A percentile compares a stretch with the other conserved stretches of the same genome.
These are phyloP conservation scores for Coemansia sp. DNA, from an alignment of 192 early-diverging fungal species.

Conservation along the genomic window DNA sequence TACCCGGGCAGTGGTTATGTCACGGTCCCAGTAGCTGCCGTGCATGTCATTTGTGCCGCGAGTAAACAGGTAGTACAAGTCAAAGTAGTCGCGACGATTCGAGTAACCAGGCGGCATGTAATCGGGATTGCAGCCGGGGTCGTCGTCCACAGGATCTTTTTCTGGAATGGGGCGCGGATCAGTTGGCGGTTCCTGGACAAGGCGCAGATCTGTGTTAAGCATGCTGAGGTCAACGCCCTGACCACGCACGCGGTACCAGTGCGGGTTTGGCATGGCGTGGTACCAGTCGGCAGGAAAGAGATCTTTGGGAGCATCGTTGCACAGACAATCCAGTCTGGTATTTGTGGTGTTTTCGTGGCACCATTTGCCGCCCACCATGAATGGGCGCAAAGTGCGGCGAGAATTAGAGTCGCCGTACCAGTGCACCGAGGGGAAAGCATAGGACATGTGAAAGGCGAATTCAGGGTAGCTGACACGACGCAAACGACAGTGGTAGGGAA, in stretches of 20 bases:
- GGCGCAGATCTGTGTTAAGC: slow-evolving; percentile 12
- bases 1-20: slow-evolving; percentile 8
- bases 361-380: slow-evolving; percentile 28
- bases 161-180: slow-evolving; percentile 14
- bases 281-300: slow-evolving; percentile 40
- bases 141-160: slow-evolving; percentile 10
- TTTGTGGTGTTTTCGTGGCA: slow-evolving; percentile 11
- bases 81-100: slow-evolving; percentile 21
- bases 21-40: slow-evolving; percentile 38
- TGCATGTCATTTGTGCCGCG: slow-evolving; percentile 36
- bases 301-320: slow-evolving; percentile 43
- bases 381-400: slow-evolving; percentile 24
- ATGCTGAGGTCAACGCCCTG: slow-evolving; percentile 13
- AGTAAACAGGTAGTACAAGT: slow-evolving; percentile 39
- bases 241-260: slow-evolving; percentile 31
- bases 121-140: slow-evolving; percentile 1
- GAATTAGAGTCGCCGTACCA: slow-evolving; percentile 49
- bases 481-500: slow-evolving; percentile 35
- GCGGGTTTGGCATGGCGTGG: slow-evolving; percentile 20
- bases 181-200: not conserved
- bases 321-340: slow-evolving; percentile 28
- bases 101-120: no score
- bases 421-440: slow-evolving; percentile 15
- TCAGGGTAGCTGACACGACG: slow-evolving; percentile 26
- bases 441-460: slow-evolving; percentile 30